Evolutionary conservation across 192 early-diverging fungal species (phyloP), one percentile per base, ranked within the genome.

Genomic region (Glomus cerebriforme): DNA sequence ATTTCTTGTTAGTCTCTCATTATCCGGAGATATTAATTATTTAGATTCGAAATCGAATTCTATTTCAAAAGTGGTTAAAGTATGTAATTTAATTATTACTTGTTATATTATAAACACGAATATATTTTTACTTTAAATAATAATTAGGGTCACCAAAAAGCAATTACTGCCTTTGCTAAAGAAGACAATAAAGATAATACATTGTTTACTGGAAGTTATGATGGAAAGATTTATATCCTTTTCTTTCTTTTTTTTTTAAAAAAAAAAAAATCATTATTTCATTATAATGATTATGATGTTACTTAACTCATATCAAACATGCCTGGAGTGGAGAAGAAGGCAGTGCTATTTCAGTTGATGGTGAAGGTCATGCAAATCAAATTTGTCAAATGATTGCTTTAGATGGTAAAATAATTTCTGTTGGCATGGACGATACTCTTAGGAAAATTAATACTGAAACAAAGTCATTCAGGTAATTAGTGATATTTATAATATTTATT

Each of bases 121-220:
- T 22, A 27, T 34, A 37, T n/a, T 17, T 37, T 69, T 17, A 62
- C 24, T 27, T 62, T 62, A 31, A 73, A 59, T 7, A 58, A 60
- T 45, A 77, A 87, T 19, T 79, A 91, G 82, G 96, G 96, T 13
- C 95, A 96, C 82, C 90, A 91, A 83, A 92, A 92, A 80, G 89
- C 91, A 12, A 96, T 97, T 66, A 97, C 96, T 0, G 92, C 93
- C 5, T 81, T 97, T 34, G 86, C 93, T 2, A 81, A 87, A 1
- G 78, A 81, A 1, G 79, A 81, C 7, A 79, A n/a, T n/a, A n/a
- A 79, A 9, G 81, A 86, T 26, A 84, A 86, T 68, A 92, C 90
- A 1, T 84, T 99, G 43, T 94, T 89, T 82, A 95, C 95, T 13
- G 97, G 94, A 54, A 93, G 92, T 73, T 97, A 97, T 82, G 97